These are phyloP conservation scores for Calophaca sinica DNA, from an alignment of 306 rosid species.

Conservation along the genomic window DNA sequence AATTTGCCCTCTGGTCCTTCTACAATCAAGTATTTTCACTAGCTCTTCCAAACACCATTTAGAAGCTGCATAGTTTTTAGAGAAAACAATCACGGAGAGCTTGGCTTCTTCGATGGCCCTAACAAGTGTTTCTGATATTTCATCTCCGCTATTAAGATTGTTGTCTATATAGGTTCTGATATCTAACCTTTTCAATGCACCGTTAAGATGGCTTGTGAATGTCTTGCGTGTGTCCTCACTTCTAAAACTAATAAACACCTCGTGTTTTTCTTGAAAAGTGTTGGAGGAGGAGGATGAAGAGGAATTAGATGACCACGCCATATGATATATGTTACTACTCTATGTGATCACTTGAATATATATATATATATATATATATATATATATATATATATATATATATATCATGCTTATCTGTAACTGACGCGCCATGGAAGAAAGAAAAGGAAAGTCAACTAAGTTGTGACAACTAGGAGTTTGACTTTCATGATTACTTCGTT, in stretches of 20 bases:
- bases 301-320: conserved; percentile 19
- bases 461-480: conserved; percentile 22
- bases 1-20: conserved; percentile 7
- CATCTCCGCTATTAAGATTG: conserved; percentile 50
- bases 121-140: conserved; percentile 41
- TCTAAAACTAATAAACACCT: conserved; percentile 50
- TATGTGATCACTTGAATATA: neutral
- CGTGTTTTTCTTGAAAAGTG: conserved; percentile 35
- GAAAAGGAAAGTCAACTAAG: neutral
- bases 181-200: conserved; percentile 43
- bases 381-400: neutral
- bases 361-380: too few relatives aligned
- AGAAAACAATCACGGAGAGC: conserved; percentile 49
- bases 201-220: conserved; percentile 53
- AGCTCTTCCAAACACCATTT: conserved; percentile 53
- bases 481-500: conserved; percentile 21
- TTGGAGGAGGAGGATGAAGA: conserved; percentile 13
- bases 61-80: conserved; percentile 40
- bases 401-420: too few relatives aligned
- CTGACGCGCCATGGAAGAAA: neutral
- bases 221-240: conserved; percentile 46
- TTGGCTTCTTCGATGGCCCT: conserved; percentile 47
- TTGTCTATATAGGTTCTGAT: conserved; percentile 46
- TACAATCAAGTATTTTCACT: conserved; percentile 46
- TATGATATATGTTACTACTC: neutral